Evolutionary conservation across 2,329 filamentous ascomycete genomes (phyloP), one percentile per base, ranked within the genome.

Genomic region (Colletotrichum theobromicola): DNA sequence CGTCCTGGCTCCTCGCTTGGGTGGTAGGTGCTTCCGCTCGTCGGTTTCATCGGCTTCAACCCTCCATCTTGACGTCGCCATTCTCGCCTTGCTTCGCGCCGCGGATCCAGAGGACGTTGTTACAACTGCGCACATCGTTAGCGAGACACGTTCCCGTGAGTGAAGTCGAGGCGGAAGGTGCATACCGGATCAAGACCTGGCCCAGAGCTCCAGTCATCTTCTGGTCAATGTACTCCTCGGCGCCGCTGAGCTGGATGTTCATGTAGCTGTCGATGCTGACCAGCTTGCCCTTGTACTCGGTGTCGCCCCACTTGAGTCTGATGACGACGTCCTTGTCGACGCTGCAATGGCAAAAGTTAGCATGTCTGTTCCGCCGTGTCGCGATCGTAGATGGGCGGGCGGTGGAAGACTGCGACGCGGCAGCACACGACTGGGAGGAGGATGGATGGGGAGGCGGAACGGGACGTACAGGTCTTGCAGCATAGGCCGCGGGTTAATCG

Each of bases 191-290:
- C 80, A 99, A 85, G 60, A 99, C 96, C 85, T 98, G 94, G 8
- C 97, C 97, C 78, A 99, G 87, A 63, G 91, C 91, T 72, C 95
- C 96, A 42, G 94, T 95, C 83, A 92, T 93, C 90, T 97, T 94
- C 79, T 95, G 93, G 82, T 95, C 92, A 81, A 98, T 94, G 86
- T 93, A 98, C 85, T 99, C 97, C 86, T 98, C 94, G 66, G 96
- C 96, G 80, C 94, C 93, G 78, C 93, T 92, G 77, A 99, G 91
- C 87, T 98, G 95, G 77, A 99, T 93, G 88, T 99, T 99, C 96
- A 99, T 98, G 89, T 99, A 99, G 82, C 94, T 95, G 87, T 99
- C 97, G 82, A 98, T 94, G 80, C 94, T 96, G 82, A 98, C 94
- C 76, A 99, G 91, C 78, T 92, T 91, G 83, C 97, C 97, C 85